Conservation (phyloP, 2,329 filamentous ascomycete genomes). For the Alternaria sp. region DNA sequence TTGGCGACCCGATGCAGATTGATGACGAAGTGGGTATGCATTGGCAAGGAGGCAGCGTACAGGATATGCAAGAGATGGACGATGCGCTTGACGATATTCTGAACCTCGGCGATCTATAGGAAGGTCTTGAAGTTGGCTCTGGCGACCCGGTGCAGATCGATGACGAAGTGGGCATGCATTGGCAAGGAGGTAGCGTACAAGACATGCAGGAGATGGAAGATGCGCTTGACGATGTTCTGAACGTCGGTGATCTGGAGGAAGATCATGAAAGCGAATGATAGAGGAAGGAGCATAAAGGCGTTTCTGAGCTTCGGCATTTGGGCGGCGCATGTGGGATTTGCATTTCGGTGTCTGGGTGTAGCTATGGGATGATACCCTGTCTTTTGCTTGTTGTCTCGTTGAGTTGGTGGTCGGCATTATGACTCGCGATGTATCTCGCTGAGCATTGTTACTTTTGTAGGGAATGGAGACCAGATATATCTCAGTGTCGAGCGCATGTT, state of each 20-base stretch:
- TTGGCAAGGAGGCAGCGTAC: constrained; percentile 50
- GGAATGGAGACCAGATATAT: neutral
- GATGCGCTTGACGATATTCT: constrained; percentile 50
- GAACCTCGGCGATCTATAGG: constrained; percentile 32
- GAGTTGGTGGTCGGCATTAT: neutral
- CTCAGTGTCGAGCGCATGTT: neutral
- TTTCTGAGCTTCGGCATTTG: neutral
- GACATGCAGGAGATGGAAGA: constrained; percentile 38
- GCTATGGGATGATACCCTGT: constrained; percentile 27
- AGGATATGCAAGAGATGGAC: constrained; percentile 38
- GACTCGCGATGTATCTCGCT: neutral
- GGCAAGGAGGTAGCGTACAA: constrained; percentile 47
- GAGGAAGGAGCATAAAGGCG: neutral
- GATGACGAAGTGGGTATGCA: constrained; percentile 41
- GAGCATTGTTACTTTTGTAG: neutral
- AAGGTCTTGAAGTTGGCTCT: constrained; percentile 16
- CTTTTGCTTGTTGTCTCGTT: constrained; percentile 3
- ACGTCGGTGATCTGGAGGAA: constrained; percentile 8
- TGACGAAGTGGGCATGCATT: constrained; percentile 39
- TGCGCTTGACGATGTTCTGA: constrained; percentile 35
- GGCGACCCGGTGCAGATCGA: constrained; percentile 37
- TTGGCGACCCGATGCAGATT: constrained; percentile 34
- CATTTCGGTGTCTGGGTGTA: constrained; percentile 10
- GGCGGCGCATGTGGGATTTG: neutral
- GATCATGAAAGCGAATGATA: neutral